Evolutionary conservation across 2,329 filamentous ascomycete species (phyloP).

Genomic region (Clarireedia paspali): DNA sequence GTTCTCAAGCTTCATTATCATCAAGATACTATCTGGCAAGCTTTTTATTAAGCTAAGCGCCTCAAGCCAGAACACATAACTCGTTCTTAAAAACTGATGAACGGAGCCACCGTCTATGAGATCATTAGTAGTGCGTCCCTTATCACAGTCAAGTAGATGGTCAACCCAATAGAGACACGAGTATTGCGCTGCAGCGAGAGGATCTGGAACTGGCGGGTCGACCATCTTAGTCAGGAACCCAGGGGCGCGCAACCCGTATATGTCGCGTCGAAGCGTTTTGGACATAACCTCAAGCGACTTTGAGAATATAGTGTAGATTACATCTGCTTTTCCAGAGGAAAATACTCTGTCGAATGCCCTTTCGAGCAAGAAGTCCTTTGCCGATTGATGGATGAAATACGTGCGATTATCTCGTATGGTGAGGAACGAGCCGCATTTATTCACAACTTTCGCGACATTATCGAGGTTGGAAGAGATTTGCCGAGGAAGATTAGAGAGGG

Average conservation of each 20-base stretch:
- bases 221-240: neutral
- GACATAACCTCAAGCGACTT: neutral
- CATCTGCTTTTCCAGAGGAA: neutral
- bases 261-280: neutral
- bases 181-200: too few species aligned
- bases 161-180: too few species aligned
- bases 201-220: neutral
- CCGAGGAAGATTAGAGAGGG: neutral
- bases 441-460: neutral
- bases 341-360: neutral
- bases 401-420: neutral
- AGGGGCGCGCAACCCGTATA: neutral
- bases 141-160: neutral
- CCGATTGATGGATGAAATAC: neutral
- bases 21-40: neutral
- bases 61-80: neutral
- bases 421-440: neutral
- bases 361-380: neutral
- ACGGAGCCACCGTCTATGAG: neutral
- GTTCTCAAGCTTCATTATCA: neutral
- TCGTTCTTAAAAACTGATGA: neutral
- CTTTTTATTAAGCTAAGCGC: neutral
- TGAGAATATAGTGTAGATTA: neutral
- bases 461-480: neutral
- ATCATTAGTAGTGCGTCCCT: neutral